Percentiles rank a stretch among this genome's conserved stretches.
phyloP scores from a whole-genome alignment of 2,329 filamentous ascomycete species.

The Fusarium pseudoanthophilum region DNA sequence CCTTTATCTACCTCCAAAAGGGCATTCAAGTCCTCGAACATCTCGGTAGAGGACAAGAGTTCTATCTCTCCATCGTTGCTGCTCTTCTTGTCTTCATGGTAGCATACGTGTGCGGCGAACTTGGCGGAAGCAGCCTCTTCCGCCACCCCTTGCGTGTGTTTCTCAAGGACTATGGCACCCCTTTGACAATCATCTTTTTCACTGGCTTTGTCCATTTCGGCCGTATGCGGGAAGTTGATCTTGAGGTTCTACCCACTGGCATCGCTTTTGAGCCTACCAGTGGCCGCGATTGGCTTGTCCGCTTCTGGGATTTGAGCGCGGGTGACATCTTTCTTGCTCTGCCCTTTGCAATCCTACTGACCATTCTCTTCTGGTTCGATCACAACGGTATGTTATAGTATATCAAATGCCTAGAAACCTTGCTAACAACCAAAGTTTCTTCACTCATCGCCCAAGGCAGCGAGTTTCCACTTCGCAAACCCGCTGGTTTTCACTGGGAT shows the following conservation, averaged over 20 bases:
- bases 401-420: not conserved
- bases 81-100: conserved; percentile 81
- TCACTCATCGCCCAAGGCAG: conserved; percentile 85
- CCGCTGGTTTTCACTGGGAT: conserved; percentile 88
- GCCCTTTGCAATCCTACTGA: conserved; percentile 86
- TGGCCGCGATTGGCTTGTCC: conserved; percentile 79
- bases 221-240: conserved; percentile 76
- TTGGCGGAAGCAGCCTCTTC: conserved; percentile 79
- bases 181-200: conserved; percentile 85
- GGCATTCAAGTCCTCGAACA: conserved; percentile 85
- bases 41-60: conserved; percentile 72
- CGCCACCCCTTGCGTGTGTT: conserved; percentile 81
- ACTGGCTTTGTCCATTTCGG: conserved; percentile 90
- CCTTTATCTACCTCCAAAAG: conserved; percentile 91
- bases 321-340: conserved; percentile 83
- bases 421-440: conserved; percentile 62
- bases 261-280: conserved; percentile 82
- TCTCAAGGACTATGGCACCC: conserved; percentile 89
- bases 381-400: conserved; percentile 76
- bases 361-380: conserved; percentile 89
- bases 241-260: conserved; percentile 79
- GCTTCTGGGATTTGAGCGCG: conserved; percentile 81
- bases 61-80: conserved; percentile 84
- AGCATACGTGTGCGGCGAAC: conserved; percentile 77
- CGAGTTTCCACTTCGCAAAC: conserved; percentile 83